These are phyloP conservation scores for Quillaja saponaria DNA, from an alignment of 306 rosid genomes.

Conservation along the genomic window DNA sequence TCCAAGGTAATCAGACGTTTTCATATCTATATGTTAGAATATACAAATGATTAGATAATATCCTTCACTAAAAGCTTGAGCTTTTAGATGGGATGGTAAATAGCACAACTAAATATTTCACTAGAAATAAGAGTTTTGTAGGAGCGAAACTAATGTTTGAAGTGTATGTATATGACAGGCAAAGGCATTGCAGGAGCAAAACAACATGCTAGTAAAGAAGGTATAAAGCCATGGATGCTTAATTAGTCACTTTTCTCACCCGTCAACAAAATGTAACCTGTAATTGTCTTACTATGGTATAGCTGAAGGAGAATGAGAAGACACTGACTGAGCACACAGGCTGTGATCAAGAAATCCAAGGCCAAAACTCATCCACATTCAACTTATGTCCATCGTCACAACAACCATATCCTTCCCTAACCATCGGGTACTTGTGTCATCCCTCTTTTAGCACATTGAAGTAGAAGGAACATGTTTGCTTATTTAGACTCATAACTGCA, in stretches of 20 bases:
- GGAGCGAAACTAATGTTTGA: slow-evolving; percentile 2
- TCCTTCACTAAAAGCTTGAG: too few species aligned
- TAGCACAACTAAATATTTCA: too few species aligned
- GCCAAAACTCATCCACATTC: slow-evolving; percentile 43
- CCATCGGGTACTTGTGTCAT: slow-evolving; percentile 44
- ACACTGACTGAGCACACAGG: slow-evolving; percentile 29
- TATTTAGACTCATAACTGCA: too few species aligned
- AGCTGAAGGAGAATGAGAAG: slow-evolving; percentile 66
- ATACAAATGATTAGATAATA: too few species aligned
- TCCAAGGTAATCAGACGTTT: too few species aligned
- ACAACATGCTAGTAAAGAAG: slow-evolving; percentile 60
- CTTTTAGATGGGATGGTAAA: too few species aligned
- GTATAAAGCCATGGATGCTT: slow-evolving; percentile 28
- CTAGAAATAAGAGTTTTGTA: background rate
- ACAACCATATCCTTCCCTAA: slow-evolving; percentile 42
- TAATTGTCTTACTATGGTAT: slow-evolving; percentile 9
- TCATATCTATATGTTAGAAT: too few species aligned
- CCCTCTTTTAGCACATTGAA: background rate
- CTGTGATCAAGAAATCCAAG: slow-evolving; percentile 28
- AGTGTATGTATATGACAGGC: slow-evolving; percentile 52
- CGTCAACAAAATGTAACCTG: background rate
- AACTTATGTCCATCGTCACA: slow-evolving; percentile 33
- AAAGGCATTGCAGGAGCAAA: slow-evolving; percentile 64
- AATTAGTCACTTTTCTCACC: background rate
- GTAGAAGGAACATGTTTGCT: background rate